Evolutionary conservation across 1,284 basidiomycete species (phyloP).

Genomic region (Stereum hirsutum): DNA sequence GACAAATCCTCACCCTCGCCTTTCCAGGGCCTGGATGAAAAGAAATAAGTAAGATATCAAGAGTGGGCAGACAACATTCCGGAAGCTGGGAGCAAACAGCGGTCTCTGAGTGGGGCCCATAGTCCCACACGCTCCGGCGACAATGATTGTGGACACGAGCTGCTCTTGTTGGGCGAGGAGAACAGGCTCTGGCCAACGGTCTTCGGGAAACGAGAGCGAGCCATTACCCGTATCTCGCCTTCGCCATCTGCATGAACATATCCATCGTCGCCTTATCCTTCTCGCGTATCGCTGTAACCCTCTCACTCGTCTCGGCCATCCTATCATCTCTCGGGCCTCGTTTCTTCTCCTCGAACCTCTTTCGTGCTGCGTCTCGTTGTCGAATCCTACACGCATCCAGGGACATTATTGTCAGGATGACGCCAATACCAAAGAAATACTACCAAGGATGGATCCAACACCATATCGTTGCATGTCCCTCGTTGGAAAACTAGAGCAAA

Average conservation of each 20-base stretch:
- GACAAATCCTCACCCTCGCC: too few relatives aligned
- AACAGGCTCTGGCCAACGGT: too few relatives aligned
- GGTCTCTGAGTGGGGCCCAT: too few relatives aligned
- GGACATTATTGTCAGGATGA: constrained; percentile 6
- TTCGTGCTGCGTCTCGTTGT: constrained; percentile 54
- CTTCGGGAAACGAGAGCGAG: neutral
- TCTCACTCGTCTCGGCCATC: constrained; percentile 36
- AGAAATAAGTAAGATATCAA: neutral
- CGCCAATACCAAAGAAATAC: neutral
- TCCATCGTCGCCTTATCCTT: constrained; percentile 79
- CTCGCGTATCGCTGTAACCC: constrained; percentile 45
- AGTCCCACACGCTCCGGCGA: too few relatives aligned
- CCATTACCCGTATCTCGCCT: constrained; percentile 55
- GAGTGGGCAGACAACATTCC: too few relatives aligned
- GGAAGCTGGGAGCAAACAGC: too few relatives aligned
- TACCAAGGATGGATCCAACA: neutral
- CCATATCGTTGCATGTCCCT: constrained; percentile 1
- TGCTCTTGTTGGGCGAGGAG: too few relatives aligned
- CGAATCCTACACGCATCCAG: constrained; percentile 43
- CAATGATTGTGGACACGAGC: too few relatives aligned
- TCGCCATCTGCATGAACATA: constrained; percentile 75
- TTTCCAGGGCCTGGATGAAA: too few relatives aligned
- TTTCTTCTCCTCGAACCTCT: constrained; percentile 44
- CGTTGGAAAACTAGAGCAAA: too few relatives aligned
- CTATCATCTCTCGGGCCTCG: constrained; percentile 34